Evolutionary conservation across 2,329 filamentous ascomycete genomes (phyloP).

Genomic region (Didymella keratinophila): DNA sequence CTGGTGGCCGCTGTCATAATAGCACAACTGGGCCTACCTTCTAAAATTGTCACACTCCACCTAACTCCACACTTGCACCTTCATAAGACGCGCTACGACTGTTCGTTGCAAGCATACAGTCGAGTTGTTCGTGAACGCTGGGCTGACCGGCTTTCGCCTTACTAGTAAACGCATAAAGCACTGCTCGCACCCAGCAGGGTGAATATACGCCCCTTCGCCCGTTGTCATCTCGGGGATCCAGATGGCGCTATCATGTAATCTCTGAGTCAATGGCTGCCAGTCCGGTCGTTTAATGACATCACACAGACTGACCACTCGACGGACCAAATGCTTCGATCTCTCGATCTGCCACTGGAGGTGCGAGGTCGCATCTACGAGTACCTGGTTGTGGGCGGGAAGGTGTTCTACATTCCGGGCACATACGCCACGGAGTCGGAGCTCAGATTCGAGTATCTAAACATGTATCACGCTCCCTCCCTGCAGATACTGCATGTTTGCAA

Average conservation of each 20-base stretch:
- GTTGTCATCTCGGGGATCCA: background rate
- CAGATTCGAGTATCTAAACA: background rate
- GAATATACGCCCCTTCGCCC: background rate
- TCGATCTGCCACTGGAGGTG: background rate
- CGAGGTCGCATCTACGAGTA: background rate
- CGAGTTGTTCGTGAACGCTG: background rate
- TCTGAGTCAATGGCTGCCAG: background rate
- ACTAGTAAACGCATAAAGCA: background rate
- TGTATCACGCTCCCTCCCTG: background rate
- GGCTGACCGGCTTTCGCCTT: background rate
- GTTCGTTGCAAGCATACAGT: background rate
- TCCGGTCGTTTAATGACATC: background rate
- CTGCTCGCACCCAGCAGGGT: background rate
- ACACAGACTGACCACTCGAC: background rate
- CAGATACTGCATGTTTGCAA: conserved; percentile 26
- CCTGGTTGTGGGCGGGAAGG: background rate
- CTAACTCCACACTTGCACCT: background rate
- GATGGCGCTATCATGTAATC: background rate
- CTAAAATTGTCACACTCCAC: background rate
- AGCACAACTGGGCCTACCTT: no score
- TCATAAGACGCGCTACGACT: background rate
- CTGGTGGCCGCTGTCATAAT: background rate
- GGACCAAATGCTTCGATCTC: background rate
- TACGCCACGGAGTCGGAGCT: background rate
- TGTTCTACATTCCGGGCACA: background rate